Conservation (phyloP, 345 rosid genomes). For the Microcos paniculata region DNA sequence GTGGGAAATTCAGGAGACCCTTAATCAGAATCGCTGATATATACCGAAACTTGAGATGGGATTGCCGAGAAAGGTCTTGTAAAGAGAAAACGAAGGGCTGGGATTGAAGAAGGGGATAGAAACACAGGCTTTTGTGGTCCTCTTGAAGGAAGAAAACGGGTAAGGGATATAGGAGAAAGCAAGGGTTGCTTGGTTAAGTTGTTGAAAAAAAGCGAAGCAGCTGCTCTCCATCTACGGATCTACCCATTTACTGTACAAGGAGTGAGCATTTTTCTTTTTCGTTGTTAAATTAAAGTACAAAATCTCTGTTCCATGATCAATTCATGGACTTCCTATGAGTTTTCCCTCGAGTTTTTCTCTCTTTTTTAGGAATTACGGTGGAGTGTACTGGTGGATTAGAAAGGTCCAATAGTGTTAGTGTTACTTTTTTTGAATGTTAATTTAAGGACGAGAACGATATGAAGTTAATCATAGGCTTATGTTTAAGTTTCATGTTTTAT, state of each 20-base stretch:
- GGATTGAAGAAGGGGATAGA: slow-evolving; percentile 1
- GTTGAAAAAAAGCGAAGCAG: slow-evolving; percentile 40
- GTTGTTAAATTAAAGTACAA: neutral
- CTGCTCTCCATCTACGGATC: slow-evolving; percentile 67
- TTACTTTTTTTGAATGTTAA: too few relatives aligned
- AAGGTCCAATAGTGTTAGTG: too few relatives aligned
- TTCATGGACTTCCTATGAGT: neutral
- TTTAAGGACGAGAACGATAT: too few relatives aligned
- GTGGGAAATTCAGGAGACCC: slow-evolving; percentile 44
- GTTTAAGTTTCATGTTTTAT: too few relatives aligned
- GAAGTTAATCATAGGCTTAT: too few relatives aligned
- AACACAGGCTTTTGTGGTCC: neutral
- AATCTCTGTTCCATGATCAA: neutral
- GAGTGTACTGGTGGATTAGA: too few relatives aligned
- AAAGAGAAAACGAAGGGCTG: slow-evolving; percentile 7
- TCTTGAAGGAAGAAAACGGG: neutral
- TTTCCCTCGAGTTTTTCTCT: neutral
- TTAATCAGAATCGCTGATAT: slow-evolving; percentile 45
- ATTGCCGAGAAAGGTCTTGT: slow-evolving; percentile 54
- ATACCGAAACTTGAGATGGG: slow-evolving; percentile 55
- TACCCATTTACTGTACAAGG: slow-evolving; percentile 60
- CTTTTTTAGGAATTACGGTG: too few relatives aligned
- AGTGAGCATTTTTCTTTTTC: neutral
- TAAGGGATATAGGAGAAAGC: neutral
- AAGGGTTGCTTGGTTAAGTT: slow-evolving; percentile 25